Base-by-base conservation (phyloP, 2,329 filamentous ascomycete species). In the Zymoseptoria tritici region DNA sequence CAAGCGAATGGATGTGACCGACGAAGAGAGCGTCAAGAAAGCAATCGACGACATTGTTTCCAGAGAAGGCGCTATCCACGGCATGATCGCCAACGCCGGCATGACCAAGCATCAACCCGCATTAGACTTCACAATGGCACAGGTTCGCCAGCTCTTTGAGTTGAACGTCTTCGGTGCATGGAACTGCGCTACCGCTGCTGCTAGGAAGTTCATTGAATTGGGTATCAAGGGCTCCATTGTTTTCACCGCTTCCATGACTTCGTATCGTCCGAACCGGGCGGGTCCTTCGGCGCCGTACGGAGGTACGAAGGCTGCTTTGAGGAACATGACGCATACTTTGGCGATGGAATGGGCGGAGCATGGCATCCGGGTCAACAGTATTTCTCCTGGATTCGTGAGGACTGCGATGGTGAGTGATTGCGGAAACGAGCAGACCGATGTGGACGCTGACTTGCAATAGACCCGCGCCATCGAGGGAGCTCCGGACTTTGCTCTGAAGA, bases 241-340 rank as follows among this genome's bases (percentile, higher is more conserved):
- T 5, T 80, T 79, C 64, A 80, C 77, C 0, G 77, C 77, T 4
- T 74, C 71, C 5, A 79, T 80, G 78, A 77, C 78, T 0, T 76
- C 73, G 0, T 79, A 80, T 64, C 68, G 77, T 7, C 77, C 78
- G 0, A 80, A 79, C 57, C 61, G 69, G 9, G 68, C 69, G 1
- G 69, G 66, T 16, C 69, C 69, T 9, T 68, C 66, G 24, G 69
- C 69, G 21, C 75, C 76, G 1, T 78, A 77, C 59, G 75, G 76
- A 46, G 75, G 73, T 9, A 77, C 75, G 24, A 78, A 78, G 65
- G 76, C 70, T 11, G 74, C 75, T 6, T 73, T 77, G 9, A 68
- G 75, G 52, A 77, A 77, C 57, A 77, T 78, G 74, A 64, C 67
- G 66, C 75, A 67, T 69, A 77, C 71, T 67, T 54, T 74, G 64